Percentiles rank a stretch among this genome's conserved stretches.
These are phyloP conservation scores for Aspergillus udagawae DNA, from an alignment of 2,329 filamentous ascomycete species.

Conservation along the genomic window DNA sequence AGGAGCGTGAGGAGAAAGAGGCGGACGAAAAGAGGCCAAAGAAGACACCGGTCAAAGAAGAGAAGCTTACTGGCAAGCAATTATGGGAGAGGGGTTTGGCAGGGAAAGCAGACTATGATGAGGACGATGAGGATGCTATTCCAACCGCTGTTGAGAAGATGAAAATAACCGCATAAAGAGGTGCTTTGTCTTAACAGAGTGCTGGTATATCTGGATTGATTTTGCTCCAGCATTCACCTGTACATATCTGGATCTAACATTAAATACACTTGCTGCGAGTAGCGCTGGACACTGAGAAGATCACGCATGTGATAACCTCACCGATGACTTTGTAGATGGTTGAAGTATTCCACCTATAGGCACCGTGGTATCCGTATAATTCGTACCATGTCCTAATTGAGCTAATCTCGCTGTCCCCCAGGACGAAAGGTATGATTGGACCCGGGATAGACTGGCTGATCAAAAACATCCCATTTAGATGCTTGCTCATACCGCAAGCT, in stretches of 20 bases:
- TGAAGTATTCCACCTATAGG: not conserved
- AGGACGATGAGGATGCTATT: slow-evolving; percentile 61
- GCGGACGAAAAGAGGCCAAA: slow-evolving; percentile 79
- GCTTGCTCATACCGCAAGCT: not conserved
- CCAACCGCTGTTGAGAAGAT: slow-evolving; percentile 62
- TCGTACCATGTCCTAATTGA: not conserved
- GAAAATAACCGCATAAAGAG: slow-evolving; percentile 58
- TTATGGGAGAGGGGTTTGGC: slow-evolving; percentile 73
- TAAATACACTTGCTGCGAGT: not conserved
- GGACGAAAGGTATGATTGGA: not conserved
- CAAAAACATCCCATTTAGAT: not conserved
- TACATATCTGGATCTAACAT: not conserved
- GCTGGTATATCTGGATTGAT: not conserved
- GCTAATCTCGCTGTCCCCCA: not conserved
- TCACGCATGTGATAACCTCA: not conserved
- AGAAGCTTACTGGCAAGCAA: slow-evolving; percentile 67
- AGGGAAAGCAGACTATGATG: slow-evolving; percentile 62
- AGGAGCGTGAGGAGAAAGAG: slow-evolving; percentile 67
- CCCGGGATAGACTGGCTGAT: not conserved
- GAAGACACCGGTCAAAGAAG: slow-evolving; percentile 65
- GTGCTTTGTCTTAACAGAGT: not conserved
- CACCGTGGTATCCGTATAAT: not conserved
- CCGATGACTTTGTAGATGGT: not conserved
- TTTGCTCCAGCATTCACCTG: not conserved
- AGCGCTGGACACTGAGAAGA: not conserved